Conservation (phyloP, 2,329 filamentous ascomycete species). For the Exserohilum turcica region DNA sequence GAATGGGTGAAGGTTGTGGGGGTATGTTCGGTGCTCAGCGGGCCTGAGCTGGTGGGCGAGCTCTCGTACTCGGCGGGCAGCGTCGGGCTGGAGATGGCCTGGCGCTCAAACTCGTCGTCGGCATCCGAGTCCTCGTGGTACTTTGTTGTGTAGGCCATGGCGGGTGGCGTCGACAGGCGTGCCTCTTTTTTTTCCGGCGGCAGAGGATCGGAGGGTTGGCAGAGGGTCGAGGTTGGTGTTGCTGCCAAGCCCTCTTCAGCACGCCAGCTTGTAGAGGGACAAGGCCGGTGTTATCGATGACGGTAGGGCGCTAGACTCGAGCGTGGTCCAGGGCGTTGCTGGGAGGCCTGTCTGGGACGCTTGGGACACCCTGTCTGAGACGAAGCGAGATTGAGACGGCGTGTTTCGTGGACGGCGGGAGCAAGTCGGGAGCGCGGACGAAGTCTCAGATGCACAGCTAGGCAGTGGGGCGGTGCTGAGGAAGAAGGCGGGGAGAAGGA, state of each 20-base stretch:
- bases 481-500: conserved; percentile 9
- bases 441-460: conserved; percentile 31
- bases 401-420: conserved; percentile 34
- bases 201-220: conserved; percentile 13
- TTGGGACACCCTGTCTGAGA: conserved; percentile 39
- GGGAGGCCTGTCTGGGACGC: conserved; percentile 20
- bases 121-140: conserved; percentile 75
- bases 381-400: conserved; percentile 48
- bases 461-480: conserved; percentile 6
- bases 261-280: conserved; percentile 23
- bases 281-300: conserved; percentile 20
- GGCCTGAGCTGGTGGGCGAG: conserved; percentile 73
- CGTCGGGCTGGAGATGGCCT: conserved; percentile 67
- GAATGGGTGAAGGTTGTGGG: conserved; percentile 77
- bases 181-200: background rate
- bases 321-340: conserved; percentile 15
- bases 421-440: conserved; percentile 15
- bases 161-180: background rate
- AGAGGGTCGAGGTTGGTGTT: conserved; percentile 17
- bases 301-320: conserved; percentile 20
- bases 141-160: conserved; percentile 52
- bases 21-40: conserved; percentile 73
- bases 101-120: conserved; percentile 82
- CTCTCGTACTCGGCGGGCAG: conserved; percentile 69
- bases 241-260: conserved; percentile 32